phyloP scores from a whole-genome alignment of 2,329 filamentous ascomycete genomes.

The Trichoderma oligosporum region DNA sequence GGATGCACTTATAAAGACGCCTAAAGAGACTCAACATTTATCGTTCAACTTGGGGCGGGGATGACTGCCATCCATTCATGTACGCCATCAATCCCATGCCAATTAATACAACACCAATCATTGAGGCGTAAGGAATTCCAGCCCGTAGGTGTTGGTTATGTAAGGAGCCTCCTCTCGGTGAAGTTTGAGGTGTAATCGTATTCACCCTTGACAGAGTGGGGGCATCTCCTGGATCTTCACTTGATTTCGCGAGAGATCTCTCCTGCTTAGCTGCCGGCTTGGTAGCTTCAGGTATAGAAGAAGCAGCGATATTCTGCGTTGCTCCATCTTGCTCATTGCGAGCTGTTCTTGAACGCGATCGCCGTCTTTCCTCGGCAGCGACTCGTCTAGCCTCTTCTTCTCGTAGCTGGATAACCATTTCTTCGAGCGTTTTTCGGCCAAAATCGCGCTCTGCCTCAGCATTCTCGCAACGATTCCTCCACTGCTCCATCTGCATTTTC shows the following conservation, averaged over 20 bases:
- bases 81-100: conserved; percentile 84
- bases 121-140: conserved; percentile 71
- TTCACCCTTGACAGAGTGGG: conserved; percentile 47
- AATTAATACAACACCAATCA: conserved; percentile 75
- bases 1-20: background rate
- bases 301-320: conserved; percentile 22
- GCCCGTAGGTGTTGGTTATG: conserved; percentile 46
- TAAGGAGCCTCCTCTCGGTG: conserved; percentile 38
- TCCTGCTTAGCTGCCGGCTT: conserved; percentile 22
- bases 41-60: conserved; percentile 32
- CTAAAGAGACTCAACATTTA: conserved; percentile 22
- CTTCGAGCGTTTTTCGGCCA: conserved; percentile 70
- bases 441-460: conserved; percentile 75
- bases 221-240: conserved; percentile 37
- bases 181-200: conserved; percentile 46
- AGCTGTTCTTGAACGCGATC: conserved; percentile 34
- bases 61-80: conserved; percentile 72
- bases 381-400: conserved; percentile 55
- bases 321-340: conserved; percentile 2
- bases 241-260: conserved; percentile 23
- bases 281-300: conserved; percentile 22
- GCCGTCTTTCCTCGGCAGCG: conserved; percentile 40
- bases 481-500: conserved; percentile 73
- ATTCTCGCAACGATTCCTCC: conserved; percentile 70
- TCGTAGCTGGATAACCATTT: conserved; percentile 83